Conservation (phyloP, 768 basidiomycete genomes). For the Collybiopsis luxurians region DNA sequence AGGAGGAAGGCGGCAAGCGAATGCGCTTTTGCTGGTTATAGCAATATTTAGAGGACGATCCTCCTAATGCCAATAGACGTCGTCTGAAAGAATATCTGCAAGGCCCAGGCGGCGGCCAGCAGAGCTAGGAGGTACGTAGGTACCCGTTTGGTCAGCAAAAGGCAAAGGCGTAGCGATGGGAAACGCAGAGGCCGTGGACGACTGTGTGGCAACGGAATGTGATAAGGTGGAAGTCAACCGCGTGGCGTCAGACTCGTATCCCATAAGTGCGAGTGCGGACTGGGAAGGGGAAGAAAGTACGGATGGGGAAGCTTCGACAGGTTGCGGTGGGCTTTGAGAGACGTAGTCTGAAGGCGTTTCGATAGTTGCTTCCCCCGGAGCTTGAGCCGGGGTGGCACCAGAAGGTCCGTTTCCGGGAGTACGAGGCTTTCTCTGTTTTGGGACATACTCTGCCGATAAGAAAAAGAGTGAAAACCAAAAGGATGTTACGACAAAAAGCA, state of each 20-base stretch:
- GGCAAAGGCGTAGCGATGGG: too few relatives aligned
- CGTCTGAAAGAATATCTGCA: not conserved
- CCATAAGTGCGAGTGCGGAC: not conserved
- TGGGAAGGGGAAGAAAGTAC: too few relatives aligned
- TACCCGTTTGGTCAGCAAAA: too few relatives aligned
- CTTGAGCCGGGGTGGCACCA: too few relatives aligned
- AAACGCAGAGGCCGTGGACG: not conserved
- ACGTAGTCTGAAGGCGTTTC: not conserved
- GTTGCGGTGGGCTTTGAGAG: not conserved
- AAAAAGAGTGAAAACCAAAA: too few relatives aligned
- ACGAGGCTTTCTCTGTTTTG: not conserved
- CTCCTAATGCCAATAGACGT: not conserved
- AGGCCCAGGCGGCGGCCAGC: not conserved
- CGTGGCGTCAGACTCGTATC: not conserved
- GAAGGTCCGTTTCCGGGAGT: not conserved
- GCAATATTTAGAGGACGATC: not conserved
- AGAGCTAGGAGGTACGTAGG: too few relatives aligned
- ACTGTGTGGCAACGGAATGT: not conserved
- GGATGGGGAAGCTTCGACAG: too few relatives aligned
- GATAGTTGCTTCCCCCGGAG: not conserved
- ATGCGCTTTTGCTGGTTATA: not conserved
- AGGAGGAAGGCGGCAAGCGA: not conserved
- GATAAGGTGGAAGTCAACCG: not conserved
- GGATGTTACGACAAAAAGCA: too few relatives aligned
- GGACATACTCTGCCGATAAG: too few relatives aligned